Base-by-base conservation (phyloP, 768 basidiomycete genomes). In the Rhodotorula sphaerocarpa region DNA sequence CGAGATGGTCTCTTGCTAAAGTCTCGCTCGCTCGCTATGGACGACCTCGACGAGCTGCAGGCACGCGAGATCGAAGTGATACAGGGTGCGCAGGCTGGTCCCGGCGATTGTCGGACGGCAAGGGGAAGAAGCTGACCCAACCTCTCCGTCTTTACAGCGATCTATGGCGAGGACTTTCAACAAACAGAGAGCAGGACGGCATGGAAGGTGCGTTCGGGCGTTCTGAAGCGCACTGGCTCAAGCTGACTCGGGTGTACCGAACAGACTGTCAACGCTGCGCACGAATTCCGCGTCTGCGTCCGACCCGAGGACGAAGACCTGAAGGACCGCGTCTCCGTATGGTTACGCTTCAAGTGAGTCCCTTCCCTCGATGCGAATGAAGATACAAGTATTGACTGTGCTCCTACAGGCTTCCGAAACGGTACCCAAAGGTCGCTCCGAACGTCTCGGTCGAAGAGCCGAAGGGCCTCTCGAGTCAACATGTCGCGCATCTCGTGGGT, bases 91-190 rank as follows among this genome's bases (percentile, higher is more conserved):
- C 21, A 1, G 2, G 0, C 36, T 41, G 14, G 15, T 31, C 12
- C 15, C 14, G 3, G 30, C 27, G 0, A 9, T 21, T 5, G 3
- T 0, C 25, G 7, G 16, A 23, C 4, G 2, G 11, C 5, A 16
- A 10, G 16, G 12, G 3, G 7, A 5, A 2, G 1, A 25, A 0
- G 28, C 10, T 5, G 14, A 15, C 23, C 21, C 31, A 20, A 23
- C 16, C 31, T 50, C 34, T 27, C 3, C 14, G 12, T 31, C 48
- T 18, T 1, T 7, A 4, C 44, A 68, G 66, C 66, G 0, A 68
- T 69, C 64, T 69, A 63, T 48, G 59, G 59, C 45, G 68, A 69
- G 1, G 68, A 69, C 27, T 69, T 66, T 25, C 41, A 63, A 27
- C 56, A 53, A 41, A 63, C 59, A 1, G 58, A 59, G 30, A 60